A percentile compares a stretch with the other conserved stretches of the same genome.
Evolutionary conservation across 2,329 filamentous ascomycete species (phyloP).

Genomic region (Pleurostoma richardsiae): DNA sequence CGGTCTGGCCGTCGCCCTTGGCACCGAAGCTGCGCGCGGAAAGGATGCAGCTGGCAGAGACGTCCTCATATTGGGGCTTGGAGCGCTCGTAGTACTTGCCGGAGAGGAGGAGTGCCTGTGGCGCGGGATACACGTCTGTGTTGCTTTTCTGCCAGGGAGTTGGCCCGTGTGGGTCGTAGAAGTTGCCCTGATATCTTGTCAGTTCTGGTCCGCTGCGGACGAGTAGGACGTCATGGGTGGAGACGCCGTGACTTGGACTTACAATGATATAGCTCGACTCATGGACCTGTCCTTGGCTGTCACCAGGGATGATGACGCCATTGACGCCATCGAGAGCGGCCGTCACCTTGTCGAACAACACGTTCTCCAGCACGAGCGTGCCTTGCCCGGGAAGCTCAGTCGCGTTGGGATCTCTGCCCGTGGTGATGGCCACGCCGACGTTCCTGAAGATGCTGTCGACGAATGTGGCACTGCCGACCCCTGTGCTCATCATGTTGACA

Average conservation of each 20-base stretch:
- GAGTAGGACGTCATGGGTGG: too few species aligned
- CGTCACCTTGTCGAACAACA: constrained; percentile 28
- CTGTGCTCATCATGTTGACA: constrained; percentile 58
- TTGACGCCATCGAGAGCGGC: constrained; percentile 33
- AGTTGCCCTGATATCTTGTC: constrained; percentile 48
- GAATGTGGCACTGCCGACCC: constrained; percentile 70
- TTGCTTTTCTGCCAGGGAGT: constrained; percentile 41
- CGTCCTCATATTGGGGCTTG: constrained; percentile 61
- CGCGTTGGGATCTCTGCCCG: constrained; percentile 38
- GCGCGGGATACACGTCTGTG: constrained; percentile 40
- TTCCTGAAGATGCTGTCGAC: constrained; percentile 68
- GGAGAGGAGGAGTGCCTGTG: constrained; percentile 48
- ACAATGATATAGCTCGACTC: constrained; percentile 44
- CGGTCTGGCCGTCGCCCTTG: constrained; percentile 63
- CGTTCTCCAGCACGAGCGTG: constrained; percentile 41
- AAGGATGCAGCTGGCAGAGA: constrained; percentile 49
- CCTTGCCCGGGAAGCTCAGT: constrained; percentile 29
- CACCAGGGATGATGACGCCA: constrained; percentile 47
- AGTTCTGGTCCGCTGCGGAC: too few species aligned
- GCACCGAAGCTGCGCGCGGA: constrained; percentile 60
- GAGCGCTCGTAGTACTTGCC: constrained; percentile 42
- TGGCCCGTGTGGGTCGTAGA: constrained; percentile 48
- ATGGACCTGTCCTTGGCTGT: constrained; percentile 36
- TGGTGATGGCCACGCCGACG: constrained; percentile 63
- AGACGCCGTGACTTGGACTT: neutral